A percentile compares a stretch with the other conserved stretches of the same genome.
Conservation (phyloP, 768 basidiomycete genomes). For the Basidioascus undulatus region DNA sequence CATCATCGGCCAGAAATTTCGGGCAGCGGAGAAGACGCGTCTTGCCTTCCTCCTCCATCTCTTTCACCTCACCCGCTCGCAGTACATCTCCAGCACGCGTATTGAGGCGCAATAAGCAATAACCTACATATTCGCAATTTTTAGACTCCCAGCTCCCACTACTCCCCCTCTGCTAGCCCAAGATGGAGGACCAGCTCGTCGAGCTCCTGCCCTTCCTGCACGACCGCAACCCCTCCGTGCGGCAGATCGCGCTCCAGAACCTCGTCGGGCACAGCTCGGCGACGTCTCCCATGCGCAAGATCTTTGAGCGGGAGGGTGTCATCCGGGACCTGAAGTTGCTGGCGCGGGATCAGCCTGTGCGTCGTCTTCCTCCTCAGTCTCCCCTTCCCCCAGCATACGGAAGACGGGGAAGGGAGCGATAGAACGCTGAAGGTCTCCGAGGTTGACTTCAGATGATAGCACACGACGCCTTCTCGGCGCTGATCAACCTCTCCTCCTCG, state of each 20-base stretch:
- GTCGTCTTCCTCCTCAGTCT: slow-evolving; percentile 10
- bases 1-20: too few species aligned
- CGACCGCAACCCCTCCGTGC: slow-evolving; percentile 64
- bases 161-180: not conserved
- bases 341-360: slow-evolving; percentile 66
- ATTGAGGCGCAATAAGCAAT: slow-evolving; percentile 26
- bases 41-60: too few species aligned
- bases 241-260: slow-evolving; percentile 64
- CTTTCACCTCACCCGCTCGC: not conserved
- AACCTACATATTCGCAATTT: too few species aligned
- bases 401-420: not conserved
- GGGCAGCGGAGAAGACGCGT: too few species aligned
- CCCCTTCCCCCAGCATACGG: not conserved
- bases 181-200: slow-evolving; percentile 7
- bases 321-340: slow-evolving; percentile 62
- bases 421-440: not conserved
- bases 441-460: slow-evolving; percentile 38
- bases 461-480: slow-evolving; percentile 80
- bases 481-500: slow-evolving; percentile 81
- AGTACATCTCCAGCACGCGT: slow-evolving; percentile 10
- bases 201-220: slow-evolving; percentile 65
- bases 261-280: slow-evolving; percentile 55
- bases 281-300: slow-evolving; percentile 29
- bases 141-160: slow-evolving; percentile 17
- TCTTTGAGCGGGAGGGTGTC: slow-evolving; percentile 27